Conservation (phyloP, 31 red algal species). For the Bonnemaisonia californica region DNA sequence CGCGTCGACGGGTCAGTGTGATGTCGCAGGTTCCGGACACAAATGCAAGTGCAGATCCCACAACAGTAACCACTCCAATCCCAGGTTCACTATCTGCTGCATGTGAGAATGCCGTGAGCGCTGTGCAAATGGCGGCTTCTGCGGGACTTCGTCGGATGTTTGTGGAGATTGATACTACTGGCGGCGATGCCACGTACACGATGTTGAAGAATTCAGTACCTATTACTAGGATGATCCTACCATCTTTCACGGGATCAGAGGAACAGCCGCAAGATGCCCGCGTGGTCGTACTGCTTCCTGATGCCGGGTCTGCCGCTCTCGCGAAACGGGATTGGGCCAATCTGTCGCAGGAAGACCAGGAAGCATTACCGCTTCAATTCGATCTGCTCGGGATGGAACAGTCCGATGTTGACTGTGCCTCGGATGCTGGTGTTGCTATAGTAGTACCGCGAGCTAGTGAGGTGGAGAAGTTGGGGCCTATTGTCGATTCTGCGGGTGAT, state of each 20-base stretch:
- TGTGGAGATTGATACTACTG: conserved; percentile 68
- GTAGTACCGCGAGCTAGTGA: conserved; percentile 82
- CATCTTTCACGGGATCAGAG: conserved; percentile 1
- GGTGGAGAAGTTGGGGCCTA: conserved; percentile 40
- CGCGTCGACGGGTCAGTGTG: background rate
- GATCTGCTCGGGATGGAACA: conserved; percentile 43
- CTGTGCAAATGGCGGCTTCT: background rate
- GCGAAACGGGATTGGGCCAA: conserved; percentile 61
- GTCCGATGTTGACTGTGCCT: background rate
- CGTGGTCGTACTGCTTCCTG: conserved; percentile 43
- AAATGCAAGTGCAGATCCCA: background rate
- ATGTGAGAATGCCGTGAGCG: background rate
- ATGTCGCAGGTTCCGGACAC: background rate
- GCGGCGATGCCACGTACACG: conserved; percentile 80
- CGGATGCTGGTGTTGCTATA: conserved; percentile 45
- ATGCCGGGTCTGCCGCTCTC: conserved; percentile 83
- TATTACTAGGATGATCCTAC: conserved; percentile 33
- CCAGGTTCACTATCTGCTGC: conserved; percentile 35
- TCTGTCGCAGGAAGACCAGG: background rate
- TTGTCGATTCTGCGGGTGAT: conserved; percentile 48
- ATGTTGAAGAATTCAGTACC: conserved; percentile 70
- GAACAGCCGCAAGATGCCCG: background rate
- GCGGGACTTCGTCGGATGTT: conserved; percentile 38
- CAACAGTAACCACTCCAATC: conserved; percentile 24
- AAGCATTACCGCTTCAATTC: background rate